phyloP scores from a whole-genome alignment of 257 asterid species.

The Ballota nigra region DNA sequence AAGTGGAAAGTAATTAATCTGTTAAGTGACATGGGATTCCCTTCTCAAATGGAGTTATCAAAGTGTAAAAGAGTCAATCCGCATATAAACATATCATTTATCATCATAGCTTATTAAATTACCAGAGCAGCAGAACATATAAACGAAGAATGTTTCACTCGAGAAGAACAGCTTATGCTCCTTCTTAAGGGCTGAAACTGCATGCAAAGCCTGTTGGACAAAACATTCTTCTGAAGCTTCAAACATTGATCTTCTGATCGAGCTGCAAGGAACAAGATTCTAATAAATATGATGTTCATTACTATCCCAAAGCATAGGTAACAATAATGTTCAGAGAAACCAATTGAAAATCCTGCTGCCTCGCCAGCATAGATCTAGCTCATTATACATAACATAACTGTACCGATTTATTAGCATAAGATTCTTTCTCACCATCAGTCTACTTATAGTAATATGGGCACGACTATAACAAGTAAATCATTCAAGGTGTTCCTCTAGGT shows the following conservation, averaged over 20 bases:
- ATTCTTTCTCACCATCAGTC: not conserved
- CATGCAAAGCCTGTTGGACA: conserved; percentile 27
- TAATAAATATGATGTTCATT: conserved; percentile 5
- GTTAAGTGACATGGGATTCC: not conserved
- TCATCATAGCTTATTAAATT: conserved; percentile 12
- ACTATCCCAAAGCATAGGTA: not conserved
- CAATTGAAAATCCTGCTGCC: not conserved
- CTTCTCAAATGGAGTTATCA: not conserved
- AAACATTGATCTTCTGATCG: conserved; percentile 31
- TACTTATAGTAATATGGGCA: not conserved
- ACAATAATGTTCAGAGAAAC: not conserved
- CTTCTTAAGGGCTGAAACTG: conserved; percentile 37
- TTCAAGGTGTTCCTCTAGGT: not conserved
- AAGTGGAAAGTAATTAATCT: not conserved
- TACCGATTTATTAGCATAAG: not conserved
- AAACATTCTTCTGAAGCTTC: conserved; percentile 27
- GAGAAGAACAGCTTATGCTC: not conserved
- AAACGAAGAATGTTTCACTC: conserved; percentile 33
- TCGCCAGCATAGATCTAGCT: not conserved
- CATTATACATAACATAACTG: not conserved
- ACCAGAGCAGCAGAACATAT: conserved; percentile 70
- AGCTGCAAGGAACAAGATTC: conserved; percentile 26
- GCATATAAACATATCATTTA: not conserved
- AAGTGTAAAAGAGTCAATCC: not conserved
- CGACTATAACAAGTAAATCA: not conserved